Evolutionary conservation across 2,329 filamentous ascomycete genomes (phyloP), one percentile per base, ranked within the genome.

Genomic region (Epichloe elymi): DNA sequence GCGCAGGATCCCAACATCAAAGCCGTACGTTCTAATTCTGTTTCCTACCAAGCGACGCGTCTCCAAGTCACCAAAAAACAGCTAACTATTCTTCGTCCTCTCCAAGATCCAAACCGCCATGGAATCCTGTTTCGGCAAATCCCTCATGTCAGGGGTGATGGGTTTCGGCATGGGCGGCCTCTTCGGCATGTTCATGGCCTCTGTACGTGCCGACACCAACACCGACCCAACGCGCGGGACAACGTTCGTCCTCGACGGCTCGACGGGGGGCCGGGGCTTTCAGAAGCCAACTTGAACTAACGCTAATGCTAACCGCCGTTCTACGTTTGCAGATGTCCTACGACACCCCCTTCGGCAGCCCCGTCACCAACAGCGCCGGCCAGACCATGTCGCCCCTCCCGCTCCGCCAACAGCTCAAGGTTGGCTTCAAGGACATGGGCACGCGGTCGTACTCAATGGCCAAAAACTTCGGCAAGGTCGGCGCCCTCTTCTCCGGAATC

Each of bases 181-280:
- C 42, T 98, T 98, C 60, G 93, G 93, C 59, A 78, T 97, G 61
- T 98, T 98, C 74, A 98, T 97, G 91, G 88, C 90, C 53, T 93
- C 87, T 63, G 88, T 95, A 82, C 56, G 85, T 74, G 17, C 4
- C 36, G 14, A 26, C 20, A 47, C 26, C 15, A 2, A 23, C 23
- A 30, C 17, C 14, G 12, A 19, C 19, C 2, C 19, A 19, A 19
- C 15, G 11, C 15, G 11, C 42, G 14, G 19, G 19, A 20, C 19
- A 20, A 20, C 19, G 19, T 20, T 20, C 19, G 6, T 23, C 23
- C 23, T 23, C 23, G 23, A 26, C 2, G 23, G 23, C 20, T 19
- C 19, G 19, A 19, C 19, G 2, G 19, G 23, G 5, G 23, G n/a
- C n/a, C n/a, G n/a, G 23, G 5, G 5, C 5, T 4, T 23, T 23